phyloP scores from a whole-genome alignment of 108 stramenopile genomes.

The Fragilaria radians region DNA sequence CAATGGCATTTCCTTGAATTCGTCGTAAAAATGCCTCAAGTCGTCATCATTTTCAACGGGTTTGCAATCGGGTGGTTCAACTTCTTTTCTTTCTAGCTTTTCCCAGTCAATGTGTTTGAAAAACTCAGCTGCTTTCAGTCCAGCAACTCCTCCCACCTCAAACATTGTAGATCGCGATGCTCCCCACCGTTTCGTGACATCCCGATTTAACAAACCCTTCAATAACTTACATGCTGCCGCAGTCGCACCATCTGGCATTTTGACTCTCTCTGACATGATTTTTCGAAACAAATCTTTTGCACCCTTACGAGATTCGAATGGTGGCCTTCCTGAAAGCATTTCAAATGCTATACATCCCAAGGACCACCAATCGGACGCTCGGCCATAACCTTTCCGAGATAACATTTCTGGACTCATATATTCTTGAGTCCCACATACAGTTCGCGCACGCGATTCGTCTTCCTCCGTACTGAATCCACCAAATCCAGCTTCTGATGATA shows the following conservation, averaged over 20 bases:
- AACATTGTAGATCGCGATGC: constrained; percentile 91
- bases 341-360: constrained; percentile 93
- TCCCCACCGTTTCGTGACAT: constrained; percentile 86
- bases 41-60: constrained; percentile 71
- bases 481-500: constrained; percentile 24
- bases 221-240: constrained; percentile 79
- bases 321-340: constrained; percentile 93
- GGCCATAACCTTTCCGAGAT: constrained; percentile 90
- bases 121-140: constrained; percentile 82
- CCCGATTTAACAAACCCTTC: constrained; percentile 89
- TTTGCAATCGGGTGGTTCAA: constrained; percentile 64
- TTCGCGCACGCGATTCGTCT: constrained; percentile 53
- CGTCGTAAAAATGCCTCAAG: constrained; percentile 81
- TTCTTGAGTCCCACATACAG: constrained; percentile 85
- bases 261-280: constrained; percentile 92
- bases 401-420: constrained; percentile 97
- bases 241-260: constrained; percentile 79
- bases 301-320: constrained; percentile 80
- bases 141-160: constrained; percentile 92
- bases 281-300: constrained; percentile 92
- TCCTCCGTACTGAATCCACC: constrained; percentile 25
- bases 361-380: constrained; percentile 97
- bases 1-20: constrained; percentile 75
- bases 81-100: constrained; percentile 66
- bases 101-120: constrained; percentile 91